Evolutionary conservation across 2,329 filamentous ascomycete species (phyloP).

Genomic region (Leptosphaerulina australis): DNA sequence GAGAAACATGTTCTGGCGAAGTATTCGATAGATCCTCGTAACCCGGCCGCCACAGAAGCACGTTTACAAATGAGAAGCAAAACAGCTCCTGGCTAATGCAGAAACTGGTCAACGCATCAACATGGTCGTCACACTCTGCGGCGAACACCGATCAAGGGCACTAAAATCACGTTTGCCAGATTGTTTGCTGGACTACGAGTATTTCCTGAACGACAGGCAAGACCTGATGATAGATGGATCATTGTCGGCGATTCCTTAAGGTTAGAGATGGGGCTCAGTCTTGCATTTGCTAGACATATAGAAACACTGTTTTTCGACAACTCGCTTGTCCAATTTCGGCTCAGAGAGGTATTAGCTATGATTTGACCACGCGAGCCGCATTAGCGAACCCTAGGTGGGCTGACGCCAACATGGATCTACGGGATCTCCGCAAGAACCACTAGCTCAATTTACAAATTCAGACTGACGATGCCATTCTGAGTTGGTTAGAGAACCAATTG

Average conservation of each 20-base stretch:
- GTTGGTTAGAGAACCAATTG: conserved; percentile 1
- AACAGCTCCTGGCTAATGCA: background rate
- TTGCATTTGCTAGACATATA: background rate
- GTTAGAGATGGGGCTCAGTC: too few species aligned
- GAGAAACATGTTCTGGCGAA: conserved; percentile 5
- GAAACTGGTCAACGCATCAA: background rate
- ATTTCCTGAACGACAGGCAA: too few species aligned
- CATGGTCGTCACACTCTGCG: background rate
- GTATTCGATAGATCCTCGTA: background rate
- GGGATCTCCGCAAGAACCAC: conserved; percentile 12
- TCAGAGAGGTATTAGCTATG: background rate
- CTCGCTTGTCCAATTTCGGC: background rate
- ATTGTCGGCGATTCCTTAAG: too few species aligned
- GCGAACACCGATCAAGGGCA: background rate
- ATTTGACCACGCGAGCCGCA: background rate
- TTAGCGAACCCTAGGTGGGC: background rate
- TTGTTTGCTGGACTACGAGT: background rate
- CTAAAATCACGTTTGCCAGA: background rate
- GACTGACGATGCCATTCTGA: background rate
- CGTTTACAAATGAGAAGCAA: background rate
- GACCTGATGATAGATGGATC: too few species aligned
- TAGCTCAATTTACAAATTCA: background rate
- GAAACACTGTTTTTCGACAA: background rate
- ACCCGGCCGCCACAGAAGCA: background rate
- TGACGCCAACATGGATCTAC: conserved; percentile 7